phyloP scores from a whole-genome alignment of 495 filamentous ascomycete genomes.

The Pseudevernia furfuracea region DNA sequence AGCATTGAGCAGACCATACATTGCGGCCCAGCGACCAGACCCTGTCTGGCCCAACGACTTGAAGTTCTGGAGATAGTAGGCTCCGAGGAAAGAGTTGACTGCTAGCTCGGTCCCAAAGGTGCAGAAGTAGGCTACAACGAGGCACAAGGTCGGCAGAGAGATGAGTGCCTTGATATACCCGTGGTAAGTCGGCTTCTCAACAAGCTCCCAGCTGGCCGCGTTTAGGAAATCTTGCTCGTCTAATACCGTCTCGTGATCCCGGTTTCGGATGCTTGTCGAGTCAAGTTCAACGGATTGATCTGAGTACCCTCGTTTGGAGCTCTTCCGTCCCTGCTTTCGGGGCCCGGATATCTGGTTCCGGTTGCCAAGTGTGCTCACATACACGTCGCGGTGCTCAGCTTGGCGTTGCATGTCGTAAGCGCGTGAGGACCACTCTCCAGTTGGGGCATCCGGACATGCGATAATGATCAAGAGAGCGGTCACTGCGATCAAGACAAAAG shows the following conservation, averaged over 20 bases:
- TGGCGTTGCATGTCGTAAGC: slow-evolving; percentile 20
- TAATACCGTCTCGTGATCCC: slow-evolving; percentile 39
- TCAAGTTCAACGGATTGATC: slow-evolving; percentile 14
- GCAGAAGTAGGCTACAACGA: slow-evolving; percentile 65
- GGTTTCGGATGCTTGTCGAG: background rate
- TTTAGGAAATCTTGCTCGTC: slow-evolving; percentile 48
- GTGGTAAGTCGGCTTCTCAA: slow-evolving; percentile 57
- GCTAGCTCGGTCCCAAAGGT: slow-evolving; percentile 80
- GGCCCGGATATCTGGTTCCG: background rate
- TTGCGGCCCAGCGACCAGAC: slow-evolving; percentile 70
- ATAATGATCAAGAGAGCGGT: slow-evolving; percentile 61
- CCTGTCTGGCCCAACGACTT: slow-evolving; percentile 60
- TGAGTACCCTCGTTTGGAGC: background rate
- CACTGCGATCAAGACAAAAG: slow-evolving; percentile 63
- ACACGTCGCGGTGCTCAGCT: slow-evolving; percentile 17
- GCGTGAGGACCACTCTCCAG: slow-evolving; percentile 60
- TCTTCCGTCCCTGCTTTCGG: slow-evolving; percentile 7
- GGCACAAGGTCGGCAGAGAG: slow-evolving; percentile 57
- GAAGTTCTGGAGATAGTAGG: slow-evolving; percentile 75
- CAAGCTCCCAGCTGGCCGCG: slow-evolving; percentile 46
- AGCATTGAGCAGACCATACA: slow-evolving; percentile 83
- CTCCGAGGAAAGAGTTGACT: slow-evolving; percentile 71
- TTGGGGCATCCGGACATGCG: slow-evolving; percentile 72
- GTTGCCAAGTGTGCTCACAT: slow-evolving; percentile 13
- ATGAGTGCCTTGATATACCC: slow-evolving; percentile 49